Evolutionary conservation across 257 asterid species (phyloP), one percentile per base, ranked within the genome.

Genomic region (Solanum chiquidenum): DNA sequence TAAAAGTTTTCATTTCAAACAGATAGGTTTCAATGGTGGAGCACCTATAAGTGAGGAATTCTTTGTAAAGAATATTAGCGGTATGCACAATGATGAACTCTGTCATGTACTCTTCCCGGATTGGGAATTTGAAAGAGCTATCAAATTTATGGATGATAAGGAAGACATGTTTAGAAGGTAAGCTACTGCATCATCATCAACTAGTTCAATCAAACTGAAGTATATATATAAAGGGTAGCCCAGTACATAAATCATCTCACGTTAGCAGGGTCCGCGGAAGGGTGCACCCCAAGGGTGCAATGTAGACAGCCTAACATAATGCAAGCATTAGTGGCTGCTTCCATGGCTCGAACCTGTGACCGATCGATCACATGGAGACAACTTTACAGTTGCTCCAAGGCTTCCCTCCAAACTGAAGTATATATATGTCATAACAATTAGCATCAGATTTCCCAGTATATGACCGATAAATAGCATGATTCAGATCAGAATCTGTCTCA

Each of bases 81-180:
- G 99, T 75, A 93, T 73, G 94, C 99, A 95, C 83, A 96, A 95
- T 77, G 98, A 93, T 84, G 97, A 96, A 73, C 95, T 95, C 83
- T 85, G 92, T 88, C 89, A 14, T 21, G 89, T 93, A 80, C 94
- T 95, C 75, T 93, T 95, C 72, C 99, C 98, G 0, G 94, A 95
- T 83, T 95, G 98, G 98, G 97, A 95, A 35, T 88, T 93, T 2
- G 85, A 90, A 72, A 93, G 84, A 64, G 95, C 96, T 33, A 72
- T 90, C 62, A 91, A 90, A 27, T 96, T 95, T 69, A 90, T 94
- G 79, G 94, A 88, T 20, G 96, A 96, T 89, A 95, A 96, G 90
- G 99, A 96, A 90, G 96, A 88, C 2, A 88, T 95, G 93, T 95
- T 95, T 89, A 92, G 98, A 85, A 95, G 94, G 99, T 94, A 90